phyloP scores from a whole-genome alignment of 2,329 filamentous ascomycete genomes.

The Exutisphaerella laricina region DNA sequence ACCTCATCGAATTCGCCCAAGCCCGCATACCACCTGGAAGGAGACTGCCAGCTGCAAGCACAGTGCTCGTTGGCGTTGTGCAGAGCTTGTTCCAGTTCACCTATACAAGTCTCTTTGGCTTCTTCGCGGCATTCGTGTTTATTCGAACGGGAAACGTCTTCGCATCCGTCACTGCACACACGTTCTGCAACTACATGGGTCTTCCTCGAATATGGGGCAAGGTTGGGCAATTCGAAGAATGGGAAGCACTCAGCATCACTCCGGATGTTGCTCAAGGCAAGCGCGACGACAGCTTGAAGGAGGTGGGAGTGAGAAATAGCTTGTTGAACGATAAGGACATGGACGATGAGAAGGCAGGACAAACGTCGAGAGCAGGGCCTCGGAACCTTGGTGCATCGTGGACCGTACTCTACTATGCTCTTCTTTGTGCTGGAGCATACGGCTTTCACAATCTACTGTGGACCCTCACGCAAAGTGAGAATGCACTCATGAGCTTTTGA shows the following conservation, averaged over 20 bases:
- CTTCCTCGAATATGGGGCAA: constrained; percentile 79
- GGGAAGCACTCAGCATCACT: constrained; percentile 24
- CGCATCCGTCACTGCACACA: constrained; percentile 69
- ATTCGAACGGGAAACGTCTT: constrained; percentile 77
- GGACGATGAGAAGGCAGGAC: constrained; percentile 37
- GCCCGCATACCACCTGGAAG: constrained; percentile 57
- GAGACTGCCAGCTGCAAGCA: constrained; percentile 12
- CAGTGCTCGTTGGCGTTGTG: constrained; percentile 43
- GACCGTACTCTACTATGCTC: constrained; percentile 72
- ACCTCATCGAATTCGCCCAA: constrained; percentile 89
- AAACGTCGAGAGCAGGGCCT: constrained; percentile 20
- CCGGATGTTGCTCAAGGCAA: constrained; percentile 30
- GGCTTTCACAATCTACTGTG: constrained; percentile 68
- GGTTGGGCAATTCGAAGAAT: constrained; percentile 51
- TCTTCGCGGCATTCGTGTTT: constrained; percentile 85
- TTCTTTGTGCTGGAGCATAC: constrained; percentile 66
- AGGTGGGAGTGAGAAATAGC: constrained; percentile 15
- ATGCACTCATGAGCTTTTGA: constrained; percentile 40
- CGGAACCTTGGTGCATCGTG: constrained; percentile 48
- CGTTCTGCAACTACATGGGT: constrained; percentile 90
- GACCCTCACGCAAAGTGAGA: constrained; percentile 60
- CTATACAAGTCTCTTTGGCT: constrained; percentile 90
- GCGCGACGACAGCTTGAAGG: constrained; percentile 20
- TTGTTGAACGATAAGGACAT: constrained; percentile 18
- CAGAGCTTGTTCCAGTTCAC: constrained; percentile 76